These are phyloP conservation scores for Fraxinus sp. DNA, from an alignment of 305 asterid species.

Conservation along the genomic window DNA sequence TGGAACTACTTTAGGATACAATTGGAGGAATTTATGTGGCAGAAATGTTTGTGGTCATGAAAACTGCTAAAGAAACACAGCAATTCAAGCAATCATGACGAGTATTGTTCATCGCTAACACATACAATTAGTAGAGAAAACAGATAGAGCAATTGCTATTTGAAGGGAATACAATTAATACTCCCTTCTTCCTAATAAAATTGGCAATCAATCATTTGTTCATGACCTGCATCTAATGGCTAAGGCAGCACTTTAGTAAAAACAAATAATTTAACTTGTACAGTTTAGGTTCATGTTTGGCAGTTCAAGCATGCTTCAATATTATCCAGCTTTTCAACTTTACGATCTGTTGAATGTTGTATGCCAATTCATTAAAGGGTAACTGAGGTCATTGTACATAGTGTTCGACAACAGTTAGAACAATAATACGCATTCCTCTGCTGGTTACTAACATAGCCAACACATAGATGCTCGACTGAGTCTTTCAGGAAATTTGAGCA, in stretches of 20 bases:
- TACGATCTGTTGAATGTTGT: background rate
- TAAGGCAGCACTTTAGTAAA: background rate
- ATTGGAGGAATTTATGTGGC: constrained; percentile 13
- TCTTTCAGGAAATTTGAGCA: background rate
- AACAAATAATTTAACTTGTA: background rate
- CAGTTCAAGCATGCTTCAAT: background rate
- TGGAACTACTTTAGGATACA: constrained; percentile 7
- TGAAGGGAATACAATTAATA: background rate
- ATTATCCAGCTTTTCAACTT: background rate
- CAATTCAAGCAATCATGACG: background rate
- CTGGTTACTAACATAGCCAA: background rate
- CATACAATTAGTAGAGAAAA: background rate
- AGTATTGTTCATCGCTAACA: background rate
- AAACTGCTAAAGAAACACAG: background rate
- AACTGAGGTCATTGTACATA: background rate
- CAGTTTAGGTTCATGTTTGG: background rate
- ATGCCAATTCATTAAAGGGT: background rate
- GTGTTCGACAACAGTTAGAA: background rate
- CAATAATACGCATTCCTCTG: background rate
- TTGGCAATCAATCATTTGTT: background rate
- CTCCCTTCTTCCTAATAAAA: background rate
- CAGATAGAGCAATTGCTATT: background rate
- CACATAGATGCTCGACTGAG: background rate
- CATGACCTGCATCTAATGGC: background rate
- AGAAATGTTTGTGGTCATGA: background rate